Evolutionary conservation across 164 flowering plant genomes (phyloP), one percentile per base, ranked within the genome.

Genomic region (Chloranthus sessilifolius): DNA sequence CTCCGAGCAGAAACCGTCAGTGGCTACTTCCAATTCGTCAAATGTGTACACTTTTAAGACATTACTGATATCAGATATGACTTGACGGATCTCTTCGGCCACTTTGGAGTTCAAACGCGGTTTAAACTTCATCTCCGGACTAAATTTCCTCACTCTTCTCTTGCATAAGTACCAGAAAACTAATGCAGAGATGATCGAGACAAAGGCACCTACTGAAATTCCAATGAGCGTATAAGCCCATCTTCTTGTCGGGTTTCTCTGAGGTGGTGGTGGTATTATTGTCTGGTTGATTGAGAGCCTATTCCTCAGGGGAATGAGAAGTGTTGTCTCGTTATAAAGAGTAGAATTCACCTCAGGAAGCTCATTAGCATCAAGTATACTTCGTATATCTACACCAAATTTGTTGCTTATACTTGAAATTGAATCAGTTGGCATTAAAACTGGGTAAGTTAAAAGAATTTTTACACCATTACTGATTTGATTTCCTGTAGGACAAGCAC

Each of bases 401-500:
- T 50, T 57, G 4, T 0, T 9, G 51, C 85, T 69, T 28, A 84
- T 60, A 4, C 3, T 12, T 0, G 41, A 22, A 59, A 82, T 65
- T 48, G 2, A 15, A 45, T 84, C 80, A 7, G 69, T 71, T 62
- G 61, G 4, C 12, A 1, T n/a, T 11, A n/a, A n/a, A n/a, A 43
- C 31, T 16, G 53, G 30, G 49, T 86, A 86, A 21, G 76, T 79
- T 43, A 79, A 42, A 53, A 86, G 53, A 53, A 58, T 76, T 20
- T 58, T 72, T 0, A 65, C 62, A 11, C 84, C 86, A 19, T 50
- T 43, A n/a, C 14, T 52, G 14, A 29, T 58, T 63, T 86, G 88
- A 10, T 64, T 63, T 25, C 48, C 53, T 0, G 87, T 74, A 5
- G 87, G 89, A 57, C 89, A 82, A 52, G 89, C 89, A 47, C 95